Evolutionary conservation across 2,329 filamentous ascomycete species (phyloP), one percentile per base, ranked within the genome.

Genomic region (Diaporthe destruens): DNA sequence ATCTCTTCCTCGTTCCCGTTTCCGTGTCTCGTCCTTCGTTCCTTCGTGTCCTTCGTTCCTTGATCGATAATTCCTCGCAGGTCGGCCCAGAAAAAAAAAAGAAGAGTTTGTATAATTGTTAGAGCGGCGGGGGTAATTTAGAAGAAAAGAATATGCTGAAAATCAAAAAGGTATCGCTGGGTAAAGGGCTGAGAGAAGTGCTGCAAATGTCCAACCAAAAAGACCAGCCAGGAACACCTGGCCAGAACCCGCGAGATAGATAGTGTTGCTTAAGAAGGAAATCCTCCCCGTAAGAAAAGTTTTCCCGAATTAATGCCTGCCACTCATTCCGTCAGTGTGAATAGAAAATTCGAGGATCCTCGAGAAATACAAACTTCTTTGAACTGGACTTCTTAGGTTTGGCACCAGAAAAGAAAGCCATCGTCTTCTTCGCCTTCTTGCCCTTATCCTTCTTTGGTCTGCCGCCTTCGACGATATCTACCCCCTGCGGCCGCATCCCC

Each of bases 331-430:
- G 61, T 71, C 57, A 61, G 61, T 55, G 16, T 65, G 39, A 18
- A 6, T 36, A 49, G 11, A 23, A 14, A 32, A 65, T n/a, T n/a
- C n/a, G 2, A 54, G 36, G 32, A 14, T 61, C 39, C 39, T 42
- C 65, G 49, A 20, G 29, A 69, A 57, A 47, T 39, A 76, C 79
- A 75, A 73, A 81, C 80, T 79, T 81, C 76, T 77, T 84, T 65
- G 61, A 44, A 69, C 75, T 74, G 39, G 74, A 63, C 53, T 72
- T 74, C 75, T 80, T 81, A 11, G 75, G 77, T 57, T 78, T 78
- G 9, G 76, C 76, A 3, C 75, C 76, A 70, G 54, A 55, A 49
- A 74, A 53, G 71, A 68, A 72, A 34, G 47, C 56, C 20, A 68
- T 39, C 2, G 68, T 39, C 42, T 69, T 71, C 36, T 69, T 73